phyloP scores from a whole-genome alignment of 371 early-diverging fungal species.

The Syncephalastrum contaminatum region DNA sequence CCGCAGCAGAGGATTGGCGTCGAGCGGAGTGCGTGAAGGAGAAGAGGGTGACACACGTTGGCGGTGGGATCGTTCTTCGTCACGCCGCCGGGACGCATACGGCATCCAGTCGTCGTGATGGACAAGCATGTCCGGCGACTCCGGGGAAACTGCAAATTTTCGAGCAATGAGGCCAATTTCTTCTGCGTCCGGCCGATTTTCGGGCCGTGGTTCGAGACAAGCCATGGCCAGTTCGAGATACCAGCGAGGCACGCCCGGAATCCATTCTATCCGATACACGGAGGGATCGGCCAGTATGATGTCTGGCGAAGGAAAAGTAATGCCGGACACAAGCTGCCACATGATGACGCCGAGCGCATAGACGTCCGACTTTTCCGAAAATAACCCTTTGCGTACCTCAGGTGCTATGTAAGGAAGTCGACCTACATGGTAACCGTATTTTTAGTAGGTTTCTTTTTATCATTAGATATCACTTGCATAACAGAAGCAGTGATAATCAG shows the following conservation, averaged over 20 bases:
- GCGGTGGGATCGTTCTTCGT: conserved; percentile 11
- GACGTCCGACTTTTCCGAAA: conserved; percentile 50
- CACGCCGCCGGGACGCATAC: conserved; percentile 15
- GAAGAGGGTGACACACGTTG: conserved; percentile 7
- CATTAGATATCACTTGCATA: no score
- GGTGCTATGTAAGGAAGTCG: conserved; percentile 60
- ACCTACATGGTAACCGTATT: neutral
- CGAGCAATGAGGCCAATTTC: conserved; percentile 27
- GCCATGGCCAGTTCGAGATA: conserved; percentile 31
- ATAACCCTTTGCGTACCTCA: conserved; percentile 41
- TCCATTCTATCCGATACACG: conserved; percentile 26
- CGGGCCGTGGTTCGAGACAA: conserved; percentile 30
- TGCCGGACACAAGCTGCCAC: conserved; percentile 51
- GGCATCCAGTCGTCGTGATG: conserved; percentile 18
- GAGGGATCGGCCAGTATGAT: conserved; percentile 18
- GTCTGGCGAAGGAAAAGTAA: conserved; percentile 30
- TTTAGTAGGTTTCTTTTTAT: neutral
- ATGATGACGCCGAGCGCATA: conserved; percentile 53
- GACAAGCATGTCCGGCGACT: conserved; percentile 12
- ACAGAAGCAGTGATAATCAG: no score
- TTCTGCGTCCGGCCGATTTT: conserved; percentile 29
- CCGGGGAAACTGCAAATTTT: conserved; percentile 19
- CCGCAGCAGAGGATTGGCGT: neutral
- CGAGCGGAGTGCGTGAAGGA: neutral
- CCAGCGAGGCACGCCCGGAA: conserved; percentile 34